These are phyloP conservation scores for Melaleuca quinquenervia DNA, from an alignment of 345 rosid genomes.

Conservation along the genomic window DNA sequence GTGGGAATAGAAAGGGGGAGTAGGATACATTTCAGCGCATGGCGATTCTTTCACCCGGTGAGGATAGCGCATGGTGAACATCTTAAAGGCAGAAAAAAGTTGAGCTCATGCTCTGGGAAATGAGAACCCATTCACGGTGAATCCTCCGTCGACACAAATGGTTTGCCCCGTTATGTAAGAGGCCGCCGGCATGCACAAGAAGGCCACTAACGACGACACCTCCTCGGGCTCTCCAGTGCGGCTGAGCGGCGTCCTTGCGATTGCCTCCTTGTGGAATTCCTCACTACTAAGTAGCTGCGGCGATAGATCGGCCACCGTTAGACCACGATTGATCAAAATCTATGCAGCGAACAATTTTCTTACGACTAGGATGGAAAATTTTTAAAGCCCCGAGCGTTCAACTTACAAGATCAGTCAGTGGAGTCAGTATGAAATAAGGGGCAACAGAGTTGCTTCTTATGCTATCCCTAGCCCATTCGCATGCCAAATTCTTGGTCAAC, in stretches of 20 bases:
- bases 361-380: neutral
- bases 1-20: too few species aligned
- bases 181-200: slow-evolving; percentile 53
- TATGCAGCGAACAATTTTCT: neutral
- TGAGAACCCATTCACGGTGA: neutral
- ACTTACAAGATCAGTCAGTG: slow-evolving; percentile 3
- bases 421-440: slow-evolving; percentile 27
- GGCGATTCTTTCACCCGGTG: neutral
- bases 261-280: slow-evolving; percentile 4
- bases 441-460: slow-evolving; percentile 48
- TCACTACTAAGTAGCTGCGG: neutral
- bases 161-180: slow-evolving; percentile 60
- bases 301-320: neutral
- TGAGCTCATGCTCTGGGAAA: neutral
- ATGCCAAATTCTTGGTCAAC: slow-evolving; percentile 43
- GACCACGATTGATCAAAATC: neutral
- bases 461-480: slow-evolving; percentile 65
- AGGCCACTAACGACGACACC: slow-evolving; percentile 40
- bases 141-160: slow-evolving; percentile 5
- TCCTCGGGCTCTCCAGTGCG: slow-evolving; percentile 44
- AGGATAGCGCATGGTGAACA: too few species aligned
- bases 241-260: slow-evolving; percentile 33
- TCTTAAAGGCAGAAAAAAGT: neutral
- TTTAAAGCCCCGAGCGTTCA: neutral
- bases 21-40: too few species aligned